Evolutionary conservation across 805 yeast genomes (phyloP), one percentile per base, ranked within the genome.

Genomic region (Hanseniaspora meyeri): DNA sequence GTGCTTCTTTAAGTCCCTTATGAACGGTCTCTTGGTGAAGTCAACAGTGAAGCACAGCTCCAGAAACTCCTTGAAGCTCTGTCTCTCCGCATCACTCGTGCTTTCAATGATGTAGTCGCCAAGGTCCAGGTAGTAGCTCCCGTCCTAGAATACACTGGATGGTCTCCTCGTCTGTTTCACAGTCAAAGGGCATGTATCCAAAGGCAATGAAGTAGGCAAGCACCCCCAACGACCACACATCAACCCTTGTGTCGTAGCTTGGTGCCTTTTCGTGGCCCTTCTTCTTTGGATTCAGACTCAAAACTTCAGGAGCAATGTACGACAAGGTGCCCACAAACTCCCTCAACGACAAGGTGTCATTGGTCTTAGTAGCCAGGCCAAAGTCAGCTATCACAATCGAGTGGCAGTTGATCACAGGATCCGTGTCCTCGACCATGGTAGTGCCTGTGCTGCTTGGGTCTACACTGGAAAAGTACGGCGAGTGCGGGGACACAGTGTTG

Each of bases 181-280:
- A 79, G 62, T 84, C 90, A 66, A 84, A 84, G 1, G 91, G 91
- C 69, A 84, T 79, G 64, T 83, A 85, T 1, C 90, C 90, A 59
- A 84, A 76, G 16, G 82, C 73, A 76, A 83, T 76, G 62, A 84
- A 83, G 65, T 83, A 85, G 1, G 83, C 75, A 37, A 83, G 70
- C 2, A 84, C 88, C 2, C 90, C 91, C 31, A 84, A 71, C 0
- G 90, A 85, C 91, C 91, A 84, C 36, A 84, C 73, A 64, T 84
- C 91, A 2, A 83, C 83, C 2, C 78, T 75, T 59, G 70, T 73
- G 29, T 77, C 77, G 61, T 83, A 84, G n/a, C 80, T 57, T 1
- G 59, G 55, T 1, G 66, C 62, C n/a, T 68, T 65, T 34, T 62
- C 64, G 10, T 17, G 24, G 10, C 24, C 43, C 12, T 50, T 24